Conservation (phyloP, 2,329 filamentous ascomycete genomes). For the Sarocladiaceae sp. region DNA sequence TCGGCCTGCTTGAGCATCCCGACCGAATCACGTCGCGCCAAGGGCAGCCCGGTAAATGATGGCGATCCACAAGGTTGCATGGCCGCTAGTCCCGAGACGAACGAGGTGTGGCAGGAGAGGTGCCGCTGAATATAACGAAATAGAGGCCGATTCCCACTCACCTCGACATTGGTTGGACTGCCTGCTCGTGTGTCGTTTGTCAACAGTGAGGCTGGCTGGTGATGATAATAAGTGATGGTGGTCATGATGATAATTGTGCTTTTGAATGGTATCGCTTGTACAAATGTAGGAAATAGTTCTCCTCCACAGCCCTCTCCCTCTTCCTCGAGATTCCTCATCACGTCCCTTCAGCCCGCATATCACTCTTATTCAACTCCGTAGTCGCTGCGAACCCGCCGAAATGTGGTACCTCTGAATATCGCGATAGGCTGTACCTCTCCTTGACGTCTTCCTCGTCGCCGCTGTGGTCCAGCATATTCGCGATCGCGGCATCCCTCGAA, state of each 20-base stretch:
- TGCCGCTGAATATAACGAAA: conserved; percentile 6
- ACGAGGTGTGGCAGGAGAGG: not conserved
- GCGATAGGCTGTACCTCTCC: too few species aligned
- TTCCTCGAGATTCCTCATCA: too few species aligned
- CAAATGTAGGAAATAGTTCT: too few species aligned
- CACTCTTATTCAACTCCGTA: too few species aligned
- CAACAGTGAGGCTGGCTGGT: too few species aligned
- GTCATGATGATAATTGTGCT: too few species aligned
- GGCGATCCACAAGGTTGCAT: not conserved
- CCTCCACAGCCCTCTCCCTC: too few species aligned
- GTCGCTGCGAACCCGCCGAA: too few species aligned
- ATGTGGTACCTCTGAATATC: too few species aligned
- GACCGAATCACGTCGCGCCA: conserved; percentile 1
- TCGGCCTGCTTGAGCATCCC: conserved; percentile 6
- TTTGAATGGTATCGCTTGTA: too few species aligned
- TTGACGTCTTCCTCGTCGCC: not conserved
- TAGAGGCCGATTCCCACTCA: conserved; percentile 8
- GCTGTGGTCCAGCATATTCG: conserved; percentile 6
- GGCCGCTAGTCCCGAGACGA: not conserved
- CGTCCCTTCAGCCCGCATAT: too few species aligned
- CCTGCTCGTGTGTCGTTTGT: not conserved
- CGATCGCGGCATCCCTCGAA: conserved; percentile 5
- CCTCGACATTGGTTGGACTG: not conserved
- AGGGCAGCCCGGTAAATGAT: conserved; percentile 4
- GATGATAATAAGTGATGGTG: not conserved